phyloP scores from a whole-genome alignment of 2,329 filamentous ascomycete species.

The Aspergillus sojae region DNA sequence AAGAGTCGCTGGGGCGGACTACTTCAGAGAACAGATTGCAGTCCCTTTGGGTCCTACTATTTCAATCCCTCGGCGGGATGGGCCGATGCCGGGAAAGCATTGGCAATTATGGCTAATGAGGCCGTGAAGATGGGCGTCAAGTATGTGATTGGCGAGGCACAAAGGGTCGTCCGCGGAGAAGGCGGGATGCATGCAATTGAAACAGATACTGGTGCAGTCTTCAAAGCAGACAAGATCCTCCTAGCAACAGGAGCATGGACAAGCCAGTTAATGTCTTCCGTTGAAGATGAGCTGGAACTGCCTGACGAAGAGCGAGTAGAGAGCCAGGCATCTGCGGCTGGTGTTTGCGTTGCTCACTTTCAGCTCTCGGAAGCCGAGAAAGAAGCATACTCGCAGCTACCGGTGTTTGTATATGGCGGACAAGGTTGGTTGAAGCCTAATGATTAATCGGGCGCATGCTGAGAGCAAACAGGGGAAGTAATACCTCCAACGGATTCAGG shows the following conservation, averaged over 20 bases:
- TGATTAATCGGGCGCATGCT: neutral
- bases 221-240: constrained; percentile 57
- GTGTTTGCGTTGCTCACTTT: constrained; percentile 62
- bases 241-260: constrained; percentile 62
- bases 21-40: constrained; percentile 39
- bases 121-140: constrained; percentile 50
- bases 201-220: constrained; percentile 49
- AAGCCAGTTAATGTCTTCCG: constrained; percentile 54
- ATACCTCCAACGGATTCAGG: constrained; percentile 53
- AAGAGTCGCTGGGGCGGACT: constrained; percentile 46
- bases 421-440: constrained; percentile 30
- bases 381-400: constrained; percentile 52
- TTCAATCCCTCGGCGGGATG: constrained; percentile 57
- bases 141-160: constrained; percentile 48
- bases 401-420: constrained; percentile 56
- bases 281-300: constrained; percentile 47
- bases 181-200: constrained; percentile 49
- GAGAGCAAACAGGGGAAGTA: constrained; percentile 39
- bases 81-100: constrained; percentile 54
- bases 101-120: constrained; percentile 48
- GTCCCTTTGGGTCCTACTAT: constrained; percentile 47
- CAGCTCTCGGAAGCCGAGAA: constrained; percentile 55
- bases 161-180: constrained; percentile 46
- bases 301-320: constrained; percentile 53
- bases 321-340: constrained; percentile 61